Base-by-base conservation (phyloP, 2,329 filamentous ascomycete species). In the Alternaria triticimaculans region DNA sequence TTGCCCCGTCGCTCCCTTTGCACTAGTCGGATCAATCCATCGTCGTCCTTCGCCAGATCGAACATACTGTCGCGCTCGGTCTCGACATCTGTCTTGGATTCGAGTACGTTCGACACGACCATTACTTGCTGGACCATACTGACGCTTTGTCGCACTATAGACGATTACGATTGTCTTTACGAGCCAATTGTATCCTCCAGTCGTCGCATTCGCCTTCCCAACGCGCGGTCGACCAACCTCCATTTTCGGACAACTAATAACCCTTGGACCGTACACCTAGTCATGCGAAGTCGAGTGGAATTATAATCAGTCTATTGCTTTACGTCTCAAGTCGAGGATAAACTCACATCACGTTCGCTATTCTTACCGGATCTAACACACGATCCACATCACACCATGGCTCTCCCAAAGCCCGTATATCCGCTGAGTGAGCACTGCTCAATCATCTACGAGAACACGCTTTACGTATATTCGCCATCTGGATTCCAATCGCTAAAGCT, bases 381-480 rank as follows among this genome's bases (percentile, higher is more conserved):
- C 55, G 60, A 57, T 65, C 50, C 60, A 57, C 65, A 57, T 59
- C 60, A 77, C 60, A 77, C 51, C 55, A 96, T 96, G 93, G 83
- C 89, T 75, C 84, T 90, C 60, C 93, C 93, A 53, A 82, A 88
- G 75, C 93, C 94, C 56, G 83, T 87, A 57, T 86, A 89, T 76
- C 84, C 90, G 66, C 83, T 97, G 78, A 87, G 89, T 79, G 89
- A 90, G 80, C 89, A 92, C 74, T 98, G 95, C 82, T 93, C 94
- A 62, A 88, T 91, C 75, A 87, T 97, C 65, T 85, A 92, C 83
- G 85, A 94, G 76, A 90, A 94, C 79, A 93, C 89, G 12, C 88
- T 98, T 57, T 98, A 96, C 82, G 89, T 92, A 49, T 97, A 93
- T 79, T 92, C 93, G 6, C 82, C 88, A 9, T 82, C 87, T 50